phyloP scores from a whole-genome alignment of 192 early-diverging fungal genomes.

The Radiomyces spectabilis region DNA sequence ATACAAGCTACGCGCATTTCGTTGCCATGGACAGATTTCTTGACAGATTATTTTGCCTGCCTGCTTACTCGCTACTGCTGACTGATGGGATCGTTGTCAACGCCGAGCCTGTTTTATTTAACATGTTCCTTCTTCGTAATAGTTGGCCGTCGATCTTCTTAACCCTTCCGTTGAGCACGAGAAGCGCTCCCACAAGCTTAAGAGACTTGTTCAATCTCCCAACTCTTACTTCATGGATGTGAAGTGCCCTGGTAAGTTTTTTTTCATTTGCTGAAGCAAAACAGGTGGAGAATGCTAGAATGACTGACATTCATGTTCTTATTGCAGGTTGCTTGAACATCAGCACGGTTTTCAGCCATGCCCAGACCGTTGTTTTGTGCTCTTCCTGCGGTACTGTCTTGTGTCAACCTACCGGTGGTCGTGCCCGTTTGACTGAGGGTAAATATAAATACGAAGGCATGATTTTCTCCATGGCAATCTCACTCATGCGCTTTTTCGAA shows the following conservation, averaged over 20 bases:
- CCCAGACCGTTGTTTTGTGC: conserved; percentile 98
- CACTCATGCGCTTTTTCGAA: no score
- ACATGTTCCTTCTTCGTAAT: conserved; percentile 8
- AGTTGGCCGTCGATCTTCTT: conserved; percentile 91
- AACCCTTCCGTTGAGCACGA: conserved; percentile 79
- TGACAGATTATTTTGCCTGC: background rate
- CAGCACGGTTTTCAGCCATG: conserved; percentile 99
- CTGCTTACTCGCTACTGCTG: background rate
- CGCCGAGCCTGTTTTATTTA: background rate
- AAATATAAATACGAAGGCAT: background rate
- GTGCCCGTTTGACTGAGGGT: conserved; percentile 95
- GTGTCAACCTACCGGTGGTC: conserved; percentile 98
- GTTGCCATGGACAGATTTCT: background rate
- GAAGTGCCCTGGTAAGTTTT: conserved; percentile 72
- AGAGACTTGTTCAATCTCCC: conserved; percentile 55
- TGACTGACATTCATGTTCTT: background rate
- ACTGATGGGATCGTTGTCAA: background rate
- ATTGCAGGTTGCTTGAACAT: conserved; percentile 88
- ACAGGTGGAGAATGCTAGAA: no score
- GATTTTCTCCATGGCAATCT: background rate
- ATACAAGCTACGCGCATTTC: background rate
- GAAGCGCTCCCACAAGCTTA: conserved; percentile 59
- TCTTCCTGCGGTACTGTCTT: conserved; percentile 92
- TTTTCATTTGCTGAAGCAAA: background rate
- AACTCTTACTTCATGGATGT: conserved; percentile 99